Conservation (phyloP, 106 monocot genomes). For the Phalaenopsis aphrodite region DNA sequence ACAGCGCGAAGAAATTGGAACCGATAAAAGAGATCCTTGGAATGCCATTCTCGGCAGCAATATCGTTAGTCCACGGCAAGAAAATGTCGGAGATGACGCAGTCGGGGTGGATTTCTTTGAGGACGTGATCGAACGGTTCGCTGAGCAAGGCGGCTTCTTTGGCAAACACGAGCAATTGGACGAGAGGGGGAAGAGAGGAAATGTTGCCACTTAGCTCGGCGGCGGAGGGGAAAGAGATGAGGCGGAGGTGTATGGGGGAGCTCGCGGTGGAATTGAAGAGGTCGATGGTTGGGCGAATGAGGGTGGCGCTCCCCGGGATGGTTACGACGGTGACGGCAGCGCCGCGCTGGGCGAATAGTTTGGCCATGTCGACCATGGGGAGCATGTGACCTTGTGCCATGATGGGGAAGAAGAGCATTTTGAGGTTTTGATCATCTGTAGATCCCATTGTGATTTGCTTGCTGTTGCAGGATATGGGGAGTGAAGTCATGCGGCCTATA, state of each 20-base stretch:
- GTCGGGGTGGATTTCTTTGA: not conserved
- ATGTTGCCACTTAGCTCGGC: not conserved
- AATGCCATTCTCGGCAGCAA: conserved; percentile 1
- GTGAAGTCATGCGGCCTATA: no score
- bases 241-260: not conserved
- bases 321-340: no score
- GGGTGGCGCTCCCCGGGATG: no score
- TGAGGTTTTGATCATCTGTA: no score
- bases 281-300: no score
- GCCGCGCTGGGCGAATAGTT: no score
- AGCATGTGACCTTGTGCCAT: no score
- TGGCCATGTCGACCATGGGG: no score
- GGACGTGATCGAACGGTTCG: conserved; percentile 1
- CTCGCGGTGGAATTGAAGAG: no score
- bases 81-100: conserved; percentile 13
- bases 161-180: not conserved
- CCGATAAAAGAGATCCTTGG: conserved; percentile 9
- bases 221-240: conserved; percentile 9
- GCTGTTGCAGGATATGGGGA: no score
- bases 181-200: not conserved
- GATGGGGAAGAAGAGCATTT: no score
- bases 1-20: not conserved
- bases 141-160: not conserved
- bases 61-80: conserved; percentile 6
- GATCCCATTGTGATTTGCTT: no score